These are phyloP conservation scores for Amanita pallidorosea DNA, from an alignment of 768 basidiomycete genomes.

Conservation along the genomic window DNA sequence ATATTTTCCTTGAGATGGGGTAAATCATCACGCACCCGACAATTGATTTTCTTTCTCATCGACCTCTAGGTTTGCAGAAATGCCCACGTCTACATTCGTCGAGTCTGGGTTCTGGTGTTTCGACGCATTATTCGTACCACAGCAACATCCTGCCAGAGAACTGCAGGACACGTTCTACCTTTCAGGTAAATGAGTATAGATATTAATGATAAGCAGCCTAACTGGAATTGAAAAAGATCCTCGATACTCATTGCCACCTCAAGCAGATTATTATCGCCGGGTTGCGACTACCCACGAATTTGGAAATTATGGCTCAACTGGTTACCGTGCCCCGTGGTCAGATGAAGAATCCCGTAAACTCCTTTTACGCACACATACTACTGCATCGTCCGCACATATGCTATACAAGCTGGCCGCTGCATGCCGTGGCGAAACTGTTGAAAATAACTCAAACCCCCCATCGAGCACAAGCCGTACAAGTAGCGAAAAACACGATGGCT, in stretches of 20 bases:
- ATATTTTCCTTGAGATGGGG: conserved; percentile 99
- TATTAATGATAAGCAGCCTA: neutral
- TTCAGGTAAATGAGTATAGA: conserved; percentile 43
- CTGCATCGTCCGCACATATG: conserved; percentile 89
- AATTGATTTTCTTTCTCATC: conserved; percentile 2
- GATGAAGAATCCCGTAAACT: conserved; percentile 87
- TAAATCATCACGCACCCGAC: conserved; percentile 19
- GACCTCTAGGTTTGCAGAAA: conserved; percentile 79
- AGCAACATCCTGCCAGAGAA: conserved; percentile 97
- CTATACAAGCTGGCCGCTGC: conserved; percentile 86
- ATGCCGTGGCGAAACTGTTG: conserved; percentile 50
- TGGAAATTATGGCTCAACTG: conserved; percentile 85
- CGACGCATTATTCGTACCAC: conserved; percentile 95
- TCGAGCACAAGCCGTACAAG: conserved; percentile 24
- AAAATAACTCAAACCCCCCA: conserved; percentile 23
- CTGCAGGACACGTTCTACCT: conserved; percentile 98
- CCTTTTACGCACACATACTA: conserved; percentile 93
- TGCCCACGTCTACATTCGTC: conserved; percentile 93
- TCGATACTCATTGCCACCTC: conserved; percentile 59
- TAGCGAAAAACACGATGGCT: conserved; percentile 52
- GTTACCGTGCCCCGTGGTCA: conserved; percentile 97
- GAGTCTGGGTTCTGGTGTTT: conserved; percentile 99
- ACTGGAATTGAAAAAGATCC: conserved; percentile 47
- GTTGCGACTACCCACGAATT: conserved; percentile 78
- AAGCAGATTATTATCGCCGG: conserved; percentile 73